Base-by-base conservation (phyloP, 768 basidiomycete species). In the Daedaleopsis sinensis region DNA sequence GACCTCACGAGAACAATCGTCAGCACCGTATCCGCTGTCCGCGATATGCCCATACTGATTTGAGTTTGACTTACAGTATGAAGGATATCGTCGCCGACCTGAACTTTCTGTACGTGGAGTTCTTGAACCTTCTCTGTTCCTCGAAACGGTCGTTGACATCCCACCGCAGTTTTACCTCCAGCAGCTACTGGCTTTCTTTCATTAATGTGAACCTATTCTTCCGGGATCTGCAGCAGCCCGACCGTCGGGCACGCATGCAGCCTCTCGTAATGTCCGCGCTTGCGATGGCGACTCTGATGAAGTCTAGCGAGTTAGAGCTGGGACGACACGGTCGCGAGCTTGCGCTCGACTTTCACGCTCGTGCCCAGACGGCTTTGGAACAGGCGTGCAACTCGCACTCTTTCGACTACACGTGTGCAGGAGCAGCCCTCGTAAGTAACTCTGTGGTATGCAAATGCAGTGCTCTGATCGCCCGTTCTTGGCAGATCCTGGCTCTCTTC, bases 401-500 rank as follows among this genome's bases (percentile, higher is more conserved):
- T 80, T 72, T 88, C 37, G 89, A 91, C 64, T 76, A 83, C 21
- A 80, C 80, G 16, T 78, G 91, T 9, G 91, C 88, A 0, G 88
- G 91, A 67, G 90, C 90, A 10, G 90, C 90, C 7, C 74, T 89
- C 63, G 89, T 90, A 52, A 63, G 82, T 74, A 27, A 15, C 27
- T 65, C 35, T 24, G 48, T 15, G 5, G 32, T 23, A 24, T 24
- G 7, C 27, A n/a, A 27, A 1, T 23, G 13, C 18, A 52, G 10
- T 23, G 24, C 35, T 24, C 42, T 46, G 5, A 47, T 5, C 19
- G n/a, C 18, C 15, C 6, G 46, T 21, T 11, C 13, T 42, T 16
- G 16, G 27, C 43, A 90, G 90, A 84, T 93, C 52, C 79, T 93
- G 10, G 88, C 91, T 6, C 76, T 93, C 3, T 93, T 90, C 66